Conservation (phyloP, 2,329 filamentous ascomycete species). For the Pezicula neosporulosa region DNA sequence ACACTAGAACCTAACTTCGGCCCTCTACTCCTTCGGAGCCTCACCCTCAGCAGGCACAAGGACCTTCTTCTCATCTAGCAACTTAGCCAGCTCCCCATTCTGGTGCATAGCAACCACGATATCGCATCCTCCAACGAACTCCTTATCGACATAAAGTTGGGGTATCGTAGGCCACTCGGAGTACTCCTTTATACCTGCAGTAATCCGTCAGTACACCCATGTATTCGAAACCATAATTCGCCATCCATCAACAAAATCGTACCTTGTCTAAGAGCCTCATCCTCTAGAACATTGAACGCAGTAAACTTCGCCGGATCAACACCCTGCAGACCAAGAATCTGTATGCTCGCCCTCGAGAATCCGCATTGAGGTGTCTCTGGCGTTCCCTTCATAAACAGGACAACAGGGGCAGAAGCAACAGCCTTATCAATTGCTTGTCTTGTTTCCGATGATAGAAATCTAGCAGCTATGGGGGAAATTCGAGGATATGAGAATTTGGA, state of each 20-base stretch:
- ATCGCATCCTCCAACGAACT: slow-evolving; percentile 97
- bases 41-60: slow-evolving; percentile 41
- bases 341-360: slow-evolving; percentile 91
- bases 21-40: neutral
- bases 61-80: slow-evolving; percentile 91
- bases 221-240: neutral
- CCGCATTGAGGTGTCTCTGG: slow-evolving; percentile 95
- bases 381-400: slow-evolving; percentile 99
- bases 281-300: slow-evolving; percentile 97
- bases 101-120: slow-evolving; percentile 97
- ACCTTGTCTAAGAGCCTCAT: slow-evolving; percentile 81
- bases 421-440: slow-evolving; percentile 85
- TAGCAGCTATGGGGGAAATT: slow-evolving; percentile 30
- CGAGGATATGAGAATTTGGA: slow-evolving; percentile 25
- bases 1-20: neutral
- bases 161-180: slow-evolving; percentile 99
- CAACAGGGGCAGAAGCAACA: slow-evolving; percentile 81
- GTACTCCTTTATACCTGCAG: slow-evolving; percentile 92
- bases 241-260: slow-evolving; percentile 23
- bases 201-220: slow-evolving; percentile 7
- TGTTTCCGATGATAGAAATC: slow-evolving; percentile 78
- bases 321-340: slow-evolving; percentile 91
- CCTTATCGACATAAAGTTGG: slow-evolving; percentile 90
- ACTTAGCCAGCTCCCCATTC: slow-evolving; percentile 85
- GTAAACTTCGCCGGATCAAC: slow-evolving; percentile 95